Evolutionary conservation across 768 basidiomycete genomes (phyloP), one percentile per base, ranked within the genome.

Genomic region (Termitomyces sp.): DNA sequence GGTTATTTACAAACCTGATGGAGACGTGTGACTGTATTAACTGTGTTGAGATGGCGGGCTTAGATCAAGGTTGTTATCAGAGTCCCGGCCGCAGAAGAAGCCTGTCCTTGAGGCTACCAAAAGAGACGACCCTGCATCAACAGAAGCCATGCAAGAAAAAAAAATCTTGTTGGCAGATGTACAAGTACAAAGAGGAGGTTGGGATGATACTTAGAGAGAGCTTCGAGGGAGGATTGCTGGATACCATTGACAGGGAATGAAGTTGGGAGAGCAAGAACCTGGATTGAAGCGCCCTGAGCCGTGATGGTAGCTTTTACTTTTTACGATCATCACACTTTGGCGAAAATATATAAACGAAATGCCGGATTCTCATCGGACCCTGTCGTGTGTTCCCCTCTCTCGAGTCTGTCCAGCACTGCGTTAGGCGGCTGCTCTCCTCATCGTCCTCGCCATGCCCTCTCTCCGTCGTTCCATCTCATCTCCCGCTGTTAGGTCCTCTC

Each of bases 391-490:
- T 72, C 70, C 67, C 69, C 69, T 64, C 70, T 67, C 66, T 67
- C 68, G 59, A 59, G 56, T 65, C 58, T 60, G 42, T 60, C 43
- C 56, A 66, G 78, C 79, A 77, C 80, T 81, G 80, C 77, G 79
- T 75, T 74, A 80, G 79, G 79, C 81, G 76, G 81, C 73, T 77
- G 79, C 74, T 73, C 69, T 68, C 66, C 49, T 67, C 69, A 60
- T 67, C 66, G 65, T 64, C 64, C 61, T 59, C 34, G 37, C 50
- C 47, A 82, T 82, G 88, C 91, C 91, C 69, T 91, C 89, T 76
- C 87, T 92, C 67, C 90, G 90, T 76, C 88, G 90, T 68, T 84
- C 88, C 54, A 73, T 83, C 63, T 92, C 91, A 20, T 84, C 87
- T 60, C 86, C 88, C 47, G 74, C 81, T 25, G 88, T 88, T 67